Percentiles rank a stretch among this genome's conserved stretches.
phyloP scores from a whole-genome alignment of 108 stramenopile species.

The Seminavis robusta region DNA sequence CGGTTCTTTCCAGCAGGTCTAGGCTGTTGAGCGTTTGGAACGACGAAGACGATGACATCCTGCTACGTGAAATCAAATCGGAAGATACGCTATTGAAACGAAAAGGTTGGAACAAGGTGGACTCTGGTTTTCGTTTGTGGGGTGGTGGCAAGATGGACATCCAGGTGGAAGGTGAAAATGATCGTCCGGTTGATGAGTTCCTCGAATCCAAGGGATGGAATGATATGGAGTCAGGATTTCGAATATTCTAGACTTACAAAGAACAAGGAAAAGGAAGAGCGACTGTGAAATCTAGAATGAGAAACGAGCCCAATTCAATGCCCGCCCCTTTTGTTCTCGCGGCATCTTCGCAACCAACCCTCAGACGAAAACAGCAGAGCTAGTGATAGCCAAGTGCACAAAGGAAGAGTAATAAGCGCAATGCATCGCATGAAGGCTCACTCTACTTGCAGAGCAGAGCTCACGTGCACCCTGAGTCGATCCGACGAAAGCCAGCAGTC shows the following conservation, averaged over 20 bases:
- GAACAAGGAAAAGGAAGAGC: no score
- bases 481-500: no score
- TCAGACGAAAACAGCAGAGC: no score
- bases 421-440: no score
- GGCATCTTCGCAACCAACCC: no score
- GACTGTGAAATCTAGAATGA: no score
- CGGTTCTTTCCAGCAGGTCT: constrained; percentile 27
- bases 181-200: constrained; percentile 38
- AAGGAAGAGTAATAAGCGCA: no score
- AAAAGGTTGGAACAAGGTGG: constrained; percentile 83
- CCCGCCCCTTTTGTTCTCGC: no score
- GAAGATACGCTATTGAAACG: constrained; percentile 61
- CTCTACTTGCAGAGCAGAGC: no score
- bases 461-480: no score
- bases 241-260: constrained; percentile 37
- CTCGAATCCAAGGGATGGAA: constrained; percentile 79
- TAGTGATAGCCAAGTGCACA: no score
- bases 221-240: constrained; percentile 74
- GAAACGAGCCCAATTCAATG: no score
- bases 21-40: constrained; percentile 50
- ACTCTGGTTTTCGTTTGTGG: constrained; percentile 80
- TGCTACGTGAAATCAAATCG: constrained; percentile 6
- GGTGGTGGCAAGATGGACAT: constrained; percentile 19
- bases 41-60: constrained; percentile 28
- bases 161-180: background rate